These are phyloP conservation scores for Lunasporangiospora selenospora DNA, from an alignment of 192 early-diverging fungal genomes.

Conservation along the genomic window DNA sequence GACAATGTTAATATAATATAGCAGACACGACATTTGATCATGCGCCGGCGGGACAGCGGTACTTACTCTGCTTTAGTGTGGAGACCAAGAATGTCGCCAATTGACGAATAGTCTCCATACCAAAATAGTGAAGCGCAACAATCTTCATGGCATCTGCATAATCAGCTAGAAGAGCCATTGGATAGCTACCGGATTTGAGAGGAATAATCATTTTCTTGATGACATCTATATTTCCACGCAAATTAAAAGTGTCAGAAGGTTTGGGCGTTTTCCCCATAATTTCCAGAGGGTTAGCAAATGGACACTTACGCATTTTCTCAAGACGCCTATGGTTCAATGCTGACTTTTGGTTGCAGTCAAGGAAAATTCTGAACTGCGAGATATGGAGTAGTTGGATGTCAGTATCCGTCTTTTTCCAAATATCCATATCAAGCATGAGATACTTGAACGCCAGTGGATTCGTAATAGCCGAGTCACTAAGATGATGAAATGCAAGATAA, in stretches of 20 bases:
- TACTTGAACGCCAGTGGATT: conserved; percentile 70
- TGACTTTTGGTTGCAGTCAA: conserved; percentile 60
- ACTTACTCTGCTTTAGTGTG: conserved; percentile 61
- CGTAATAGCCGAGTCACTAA: conserved; percentile 66
- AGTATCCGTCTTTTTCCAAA: conserved; percentile 64
- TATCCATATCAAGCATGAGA: conserved; percentile 71
- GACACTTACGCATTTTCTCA: conserved; percentile 65
- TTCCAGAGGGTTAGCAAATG: no score
- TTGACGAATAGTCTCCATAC: conserved; percentile 61
- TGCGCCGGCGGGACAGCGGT: no score
- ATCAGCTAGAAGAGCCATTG: conserved; percentile 56
- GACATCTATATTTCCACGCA: conserved; percentile 47
- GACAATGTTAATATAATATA: not conserved
- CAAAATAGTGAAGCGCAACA: conserved; percentile 62
- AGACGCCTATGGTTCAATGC: conserved; percentile 65
- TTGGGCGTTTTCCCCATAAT: no score
- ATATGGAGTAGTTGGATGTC: conserved; percentile 65
- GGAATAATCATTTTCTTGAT: conserved; percentile 69
- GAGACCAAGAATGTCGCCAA: conserved; percentile 70
- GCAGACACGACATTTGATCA: not conserved
- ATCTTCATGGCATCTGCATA: conserved; percentile 61
- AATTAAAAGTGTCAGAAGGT: not conserved
- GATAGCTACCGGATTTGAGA: conserved; percentile 62
- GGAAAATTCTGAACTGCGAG: conserved; percentile 65
- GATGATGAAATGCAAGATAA: not conserved